Base-by-base conservation (phyloP, 164 flowering plant genomes). In the Magnolia sinica region DNA sequence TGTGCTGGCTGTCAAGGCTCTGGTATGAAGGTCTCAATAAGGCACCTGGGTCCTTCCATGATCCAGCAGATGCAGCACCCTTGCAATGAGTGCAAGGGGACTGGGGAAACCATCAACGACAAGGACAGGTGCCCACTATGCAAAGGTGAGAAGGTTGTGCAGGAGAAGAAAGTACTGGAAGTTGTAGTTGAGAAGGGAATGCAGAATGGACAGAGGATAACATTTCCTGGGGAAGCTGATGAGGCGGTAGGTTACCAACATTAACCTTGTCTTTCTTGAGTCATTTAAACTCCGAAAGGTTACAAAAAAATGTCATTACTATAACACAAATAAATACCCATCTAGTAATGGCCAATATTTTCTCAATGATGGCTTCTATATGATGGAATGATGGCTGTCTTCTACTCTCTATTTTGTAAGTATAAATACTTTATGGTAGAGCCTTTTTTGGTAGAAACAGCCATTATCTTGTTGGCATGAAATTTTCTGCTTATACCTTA, bases 1-100 rank as follows among this genome's bases (percentile, higher is more conserved):
- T 92, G 97, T 76, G 31, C 87, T 70, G 91, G 93, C 19, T 92
- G 97, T 61, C 88, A 90, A 81, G 97, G 97, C 4, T 78, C 86
- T 29, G 97, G 97, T 27, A 90, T 93, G 94, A 93, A 91, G 83
- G 97, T 93, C 27, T 78, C 97, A 1, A 90, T 91, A 1, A 85
- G 97, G 81, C 96, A 93, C 5, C 84, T 93, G 58, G 97, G 97
- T 7, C 97, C 96, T 29, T 86, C 89, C 20, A 93, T 93, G 97
- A 91, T 93, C 74, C 95, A 91, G 86, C 97, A 92, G 78, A 90
- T 91, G 94, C 97, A 92, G 81, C 97, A 92, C 31, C 83, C 93
- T 74, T 93, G 97, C 82, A 91, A 91, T 78, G 93, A 90, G 66
- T 93, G 97, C 72, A 90, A 87, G 70, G 97, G 97, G 0, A 91